Evolutionary conservation across 2,329 filamentous ascomycete genomes (phyloP).

Genomic region (Periconia digitata): DNA sequence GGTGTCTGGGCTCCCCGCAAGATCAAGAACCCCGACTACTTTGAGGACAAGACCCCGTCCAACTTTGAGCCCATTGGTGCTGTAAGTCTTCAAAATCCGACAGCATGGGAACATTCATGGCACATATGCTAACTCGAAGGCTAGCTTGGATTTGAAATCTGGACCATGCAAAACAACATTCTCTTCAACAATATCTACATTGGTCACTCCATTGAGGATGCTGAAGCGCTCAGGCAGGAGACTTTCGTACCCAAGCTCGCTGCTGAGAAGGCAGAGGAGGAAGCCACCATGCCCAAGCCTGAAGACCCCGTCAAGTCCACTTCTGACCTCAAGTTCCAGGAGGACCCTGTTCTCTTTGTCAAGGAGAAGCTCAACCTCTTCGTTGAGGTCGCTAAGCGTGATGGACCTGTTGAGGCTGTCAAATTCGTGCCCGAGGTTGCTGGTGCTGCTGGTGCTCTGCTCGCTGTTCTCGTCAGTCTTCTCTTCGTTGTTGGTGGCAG

Average conservation of each 20-base stretch:
- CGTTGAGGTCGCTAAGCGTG: slow-evolving; percentile 76
- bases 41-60: slow-evolving; percentile 92
- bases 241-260: slow-evolving; percentile 87
- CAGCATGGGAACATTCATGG: background rate
- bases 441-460: slow-evolving; percentile 71
- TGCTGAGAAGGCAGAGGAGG: slow-evolving; percentile 77
- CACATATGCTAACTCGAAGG: slow-evolving; percentile 12
- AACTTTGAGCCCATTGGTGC: slow-evolving; percentile 98
- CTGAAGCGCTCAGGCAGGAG: slow-evolving; percentile 83
- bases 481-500: slow-evolving; percentile 67
- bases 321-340: slow-evolving; percentile 80
- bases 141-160: slow-evolving; percentile 97
- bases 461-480: slow-evolving; percentile 70
- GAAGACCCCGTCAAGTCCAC: slow-evolving; percentile 67
- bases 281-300: slow-evolving; percentile 77
- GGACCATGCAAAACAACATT: slow-evolving; percentile 99
- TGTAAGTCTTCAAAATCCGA: slow-evolving; percentile 60
- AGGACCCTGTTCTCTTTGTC: slow-evolving; percentile 84
- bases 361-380: slow-evolving; percentile 94
- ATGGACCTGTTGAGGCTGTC: slow-evolving; percentile 75
- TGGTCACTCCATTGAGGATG: slow-evolving; percentile 92
- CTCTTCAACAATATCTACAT: slow-evolving; percentile 99
- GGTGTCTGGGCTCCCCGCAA: slow-evolving; percentile 91
- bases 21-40: slow-evolving; percentile 96
- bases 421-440: slow-evolving; percentile 92